These are phyloP conservation scores for Eleusine indica DNA, from an alignment of 176 grass and related monocot genomes.

Conservation along the genomic window DNA sequence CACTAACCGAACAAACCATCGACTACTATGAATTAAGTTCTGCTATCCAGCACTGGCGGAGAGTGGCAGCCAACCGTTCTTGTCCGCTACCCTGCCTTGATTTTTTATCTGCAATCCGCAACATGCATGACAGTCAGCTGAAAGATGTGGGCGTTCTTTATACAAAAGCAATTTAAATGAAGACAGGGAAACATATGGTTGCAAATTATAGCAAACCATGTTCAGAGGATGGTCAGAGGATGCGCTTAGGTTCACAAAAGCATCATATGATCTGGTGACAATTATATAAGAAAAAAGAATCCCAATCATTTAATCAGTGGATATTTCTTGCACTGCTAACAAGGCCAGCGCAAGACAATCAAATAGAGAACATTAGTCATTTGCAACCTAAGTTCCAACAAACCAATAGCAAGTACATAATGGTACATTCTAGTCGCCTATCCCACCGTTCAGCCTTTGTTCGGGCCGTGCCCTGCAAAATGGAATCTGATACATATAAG, in stretches of 20 bases:
- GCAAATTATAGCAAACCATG: neutral
- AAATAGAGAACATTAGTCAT: slow-evolving; percentile 41
- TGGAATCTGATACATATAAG: slow-evolving; percentile 42
- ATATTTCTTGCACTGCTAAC: neutral
- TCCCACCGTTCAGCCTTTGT: slow-evolving; percentile 44
- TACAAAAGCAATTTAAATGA: no score
- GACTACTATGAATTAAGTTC: neutral
- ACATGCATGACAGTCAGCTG: no score
- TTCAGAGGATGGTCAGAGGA: neutral
- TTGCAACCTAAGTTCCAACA: slow-evolving; percentile 46
- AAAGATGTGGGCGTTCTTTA: no score
- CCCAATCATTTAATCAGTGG: neutral
- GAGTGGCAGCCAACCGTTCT: no score
- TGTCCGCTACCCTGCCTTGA: no score
- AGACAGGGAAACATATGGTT: neutral
- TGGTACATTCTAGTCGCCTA: slow-evolving; percentile 55
- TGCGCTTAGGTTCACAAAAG: neutral
- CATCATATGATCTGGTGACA: neutral
- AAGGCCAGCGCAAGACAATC: slow-evolving; percentile 24
- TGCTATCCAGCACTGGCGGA: neutral
- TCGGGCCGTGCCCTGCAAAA: slow-evolving; percentile 47
- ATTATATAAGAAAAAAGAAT: neutral
- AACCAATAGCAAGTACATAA: slow-evolving; percentile 46
- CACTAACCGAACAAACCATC: no score
- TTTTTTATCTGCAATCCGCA: no score